Evolutionary conservation across 2,329 filamentous ascomycete genomes (phyloP), one percentile per base, ranked within the genome.

Genomic region (Aspergillus sojae): DNA sequence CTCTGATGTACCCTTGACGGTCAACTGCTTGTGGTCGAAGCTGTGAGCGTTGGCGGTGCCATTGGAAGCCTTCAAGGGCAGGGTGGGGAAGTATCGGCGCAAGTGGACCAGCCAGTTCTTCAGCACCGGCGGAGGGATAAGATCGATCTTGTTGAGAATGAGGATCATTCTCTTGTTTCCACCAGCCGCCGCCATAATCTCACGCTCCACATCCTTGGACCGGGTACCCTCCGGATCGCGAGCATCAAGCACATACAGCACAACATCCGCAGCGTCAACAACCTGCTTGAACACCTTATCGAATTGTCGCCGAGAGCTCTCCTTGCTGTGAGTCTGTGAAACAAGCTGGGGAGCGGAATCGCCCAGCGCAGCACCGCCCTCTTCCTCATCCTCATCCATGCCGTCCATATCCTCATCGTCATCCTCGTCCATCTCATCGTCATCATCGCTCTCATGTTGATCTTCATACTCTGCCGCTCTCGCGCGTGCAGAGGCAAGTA

Each of bases 231-330:
- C 91, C 1, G 94, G 94, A 73, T 97, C 93, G 71, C 94, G 89
- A 60, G 94, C 94, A 74, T 97, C 94, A 62, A 97, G 88, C 57
- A 97, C 93, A 79, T 97, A 97, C 58, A 97, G 87, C 41, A 97
- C 86, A 32, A 97, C 93, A 75, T 97, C 94, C 57, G 94, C 91
- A 66, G 91, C 87, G 66, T 96, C 92, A 39, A 96, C 89, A 19
- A 97, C 93, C 74, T 92, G 87, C 83, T 97, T 97, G 85, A 97
- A 97, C 71, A 96, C 89, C 83, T 96, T 97, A 85, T 97, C 93
- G 79, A 94, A 97, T 60, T 93, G 92, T 79, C 89, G 92, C 73
- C 93, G 88, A 58, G 94, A 97, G 54, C 84, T 86, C 66, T 91
- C 88, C 72, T 79, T 79, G 26, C 70, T 69, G 16, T 68, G 60